Base-by-base conservation (phyloP, 345 rosid genomes). In the Bruguiera gymnorhiza region DNA sequence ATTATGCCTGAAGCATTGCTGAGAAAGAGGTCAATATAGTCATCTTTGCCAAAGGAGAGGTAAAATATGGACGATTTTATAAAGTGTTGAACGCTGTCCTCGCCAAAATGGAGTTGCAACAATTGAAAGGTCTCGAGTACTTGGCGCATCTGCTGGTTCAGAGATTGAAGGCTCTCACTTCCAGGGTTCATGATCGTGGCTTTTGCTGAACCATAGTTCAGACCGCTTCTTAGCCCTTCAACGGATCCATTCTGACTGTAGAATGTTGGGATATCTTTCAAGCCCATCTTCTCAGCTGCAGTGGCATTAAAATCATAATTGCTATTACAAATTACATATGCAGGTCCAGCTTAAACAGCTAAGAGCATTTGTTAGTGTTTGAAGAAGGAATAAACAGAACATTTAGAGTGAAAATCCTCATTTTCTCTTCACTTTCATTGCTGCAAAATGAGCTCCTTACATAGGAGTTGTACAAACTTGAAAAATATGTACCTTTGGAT, bases 11-110 rank as follows among this genome's bases (percentile, higher is more conserved):
- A 77, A 50, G 78, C 60, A 48, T 79, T 85, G 52, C 59, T 75
- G 50, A 88, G 90, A 67, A 85, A 85, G 61, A 80, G 81, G 29
- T 85, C 80, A 9, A 78, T 69, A 65, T 85, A 88, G 65, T 88
- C 93, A 16, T 88, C 86, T 80, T 82, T 85, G 37, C 93, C 93
- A 48, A 88, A 88, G 11, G 93, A 85, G 30, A 88, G 89, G 86
- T 84, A 88, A 55, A 85, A 74, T 8, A 86, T 19, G 11, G 93
- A 83, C 39, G 90, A 85, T 66, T 72, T 62, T 64, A 83, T 70
- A 50, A 78, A 79, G 20, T 59, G 43, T 11, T 62, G 70, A 20
- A 84, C 76, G 39, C 20, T 62, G 24, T 72, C 76, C 60, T 75
- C 76, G 0, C 81, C 64, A 1, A 86, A 76, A 50, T 83, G 80